Base-by-base conservation (phyloP, 2,329 filamentous ascomycete genomes). In the Sporothrix pallida region DNA sequence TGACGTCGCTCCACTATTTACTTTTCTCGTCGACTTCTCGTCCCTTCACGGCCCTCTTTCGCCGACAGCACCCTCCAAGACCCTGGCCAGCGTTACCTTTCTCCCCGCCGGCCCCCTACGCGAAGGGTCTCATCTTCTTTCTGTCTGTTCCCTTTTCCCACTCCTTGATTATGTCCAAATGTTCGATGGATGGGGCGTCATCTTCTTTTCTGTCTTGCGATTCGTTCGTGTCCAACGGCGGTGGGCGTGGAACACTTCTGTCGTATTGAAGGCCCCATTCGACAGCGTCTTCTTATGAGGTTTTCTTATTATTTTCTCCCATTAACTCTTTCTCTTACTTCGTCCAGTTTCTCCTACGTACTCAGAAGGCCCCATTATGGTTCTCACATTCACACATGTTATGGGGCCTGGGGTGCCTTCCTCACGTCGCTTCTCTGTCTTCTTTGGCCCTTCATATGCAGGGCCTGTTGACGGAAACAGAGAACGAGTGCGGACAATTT, bases 41-140 rank as follows among this genome's bases (percentile, higher is more conserved):
- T 37, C 31, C 48, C 17, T 56, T 56, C 9, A 54, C 26, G 17
- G 17, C 50, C 65, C 23, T 44, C n/a, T 26, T n/a, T 2, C 23
- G 31, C 31, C 8, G 26, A 26, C 44, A 37, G 44, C 31, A 37
- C 4, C 31, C 31, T 37, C 31, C 31, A 56, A 23, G 9, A 50
- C 26, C 67, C 26, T n/a, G 15, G 48, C n/a, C 67, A 70, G 67
- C 17, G 67, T 56, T 70, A n/a, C 67, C n/a, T 70, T 31, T 31
- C 50, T 56, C 67, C 48, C 46, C 50, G 50, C 67, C 48, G 3
- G 50, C 23, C 65, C 65, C 31, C 67, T 56, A 44, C 26, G 67
- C 50, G 67, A 70, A 56, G 31, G 50, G 67, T 44, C 67, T 70
- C 67, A 70, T 70, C 67, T 17, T 70, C 48, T 56, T n/a, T 17